These are phyloP conservation scores for Flaveria brownii DNA, from an alignment of 129 eudicot species.

Conservation along the genomic window DNA sequence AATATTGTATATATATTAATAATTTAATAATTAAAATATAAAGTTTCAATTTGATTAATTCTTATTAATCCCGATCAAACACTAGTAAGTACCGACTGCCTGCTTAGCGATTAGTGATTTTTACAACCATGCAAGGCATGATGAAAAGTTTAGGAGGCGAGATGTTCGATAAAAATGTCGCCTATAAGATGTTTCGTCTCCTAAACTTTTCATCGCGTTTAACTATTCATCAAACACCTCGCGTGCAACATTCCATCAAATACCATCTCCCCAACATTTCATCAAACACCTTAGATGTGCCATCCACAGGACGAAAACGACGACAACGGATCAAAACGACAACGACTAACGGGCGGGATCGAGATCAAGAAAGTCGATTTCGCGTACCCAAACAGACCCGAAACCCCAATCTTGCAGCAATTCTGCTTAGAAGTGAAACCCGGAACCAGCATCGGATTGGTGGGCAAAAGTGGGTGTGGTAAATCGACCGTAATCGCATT, in stretches of 20 bases:
- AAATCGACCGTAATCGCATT: slow-evolving; percentile 82
- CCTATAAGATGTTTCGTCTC: no score
- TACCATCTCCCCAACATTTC: not conserved
- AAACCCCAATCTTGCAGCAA: slow-evolving; percentile 50
- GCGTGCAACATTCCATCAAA: not conserved
- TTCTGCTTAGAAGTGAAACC: slow-evolving; percentile 76
- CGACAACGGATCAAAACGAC: slow-evolving; percentile 33
- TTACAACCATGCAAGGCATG: no score
- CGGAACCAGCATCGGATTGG: slow-evolving; percentile 84
- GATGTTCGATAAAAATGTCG: no score
- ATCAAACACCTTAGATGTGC: not conserved
- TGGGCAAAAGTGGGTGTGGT: slow-evolving; percentile 95
- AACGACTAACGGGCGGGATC: slow-evolving; percentile 59
- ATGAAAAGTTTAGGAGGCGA: no score
- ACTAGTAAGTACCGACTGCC: no score
- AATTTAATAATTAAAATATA: no score
- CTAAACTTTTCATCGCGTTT: no score
- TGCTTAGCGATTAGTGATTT: no score
- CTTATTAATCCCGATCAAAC: no score
- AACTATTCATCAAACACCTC: not conserved
- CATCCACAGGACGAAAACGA: slow-evolving; percentile 38
- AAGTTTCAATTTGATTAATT: no score
- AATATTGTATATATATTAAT: no score
- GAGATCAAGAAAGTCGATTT: slow-evolving; percentile 78
- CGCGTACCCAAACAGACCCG: slow-evolving; percentile 74